A percentile compares a stretch with the other conserved stretches of the same genome.
These are phyloP conservation scores for Ogataea henricii DNA, from an alignment of 805 yeast genomes.

Conservation along the genomic window DNA sequence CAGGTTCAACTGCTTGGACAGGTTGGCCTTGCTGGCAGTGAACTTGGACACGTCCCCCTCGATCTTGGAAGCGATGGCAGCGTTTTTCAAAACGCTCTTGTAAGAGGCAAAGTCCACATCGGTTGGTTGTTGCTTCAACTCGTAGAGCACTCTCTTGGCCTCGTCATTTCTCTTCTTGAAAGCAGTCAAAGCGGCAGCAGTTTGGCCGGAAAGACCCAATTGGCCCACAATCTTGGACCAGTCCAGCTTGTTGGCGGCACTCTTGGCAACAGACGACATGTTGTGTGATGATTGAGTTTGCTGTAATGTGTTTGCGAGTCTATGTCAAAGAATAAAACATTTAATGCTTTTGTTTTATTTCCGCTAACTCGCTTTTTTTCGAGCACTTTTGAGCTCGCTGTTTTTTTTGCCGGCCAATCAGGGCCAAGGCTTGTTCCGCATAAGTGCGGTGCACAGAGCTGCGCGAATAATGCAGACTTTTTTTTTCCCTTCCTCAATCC, in stretches of 20 bases:
- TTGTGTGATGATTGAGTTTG: slow-evolving; percentile 5
- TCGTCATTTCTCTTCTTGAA: slow-evolving; percentile 99
- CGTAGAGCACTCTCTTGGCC: slow-evolving; percentile 80
- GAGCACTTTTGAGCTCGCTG: slow-evolving; percentile 10
- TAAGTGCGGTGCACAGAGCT: not conserved
- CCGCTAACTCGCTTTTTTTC: slow-evolving; percentile 10
- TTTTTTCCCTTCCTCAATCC: too few species aligned
- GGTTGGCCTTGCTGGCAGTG: slow-evolving; percentile 84
- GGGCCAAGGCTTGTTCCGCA: slow-evolving; percentile 9
- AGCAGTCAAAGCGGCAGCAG: slow-evolving; percentile 83
- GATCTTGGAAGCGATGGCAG: slow-evolving; percentile 73
- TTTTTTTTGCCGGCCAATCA: slow-evolving; percentile 18
- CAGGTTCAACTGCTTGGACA: slow-evolving; percentile 85
- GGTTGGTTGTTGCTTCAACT: slow-evolving; percentile 70
- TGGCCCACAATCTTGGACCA: slow-evolving; percentile 90
- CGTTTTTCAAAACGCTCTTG: slow-evolving; percentile 80
- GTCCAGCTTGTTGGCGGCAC: slow-evolving; percentile 85
- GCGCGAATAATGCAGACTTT: not conserved
- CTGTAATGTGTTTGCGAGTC: not conserved
- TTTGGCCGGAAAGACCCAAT: slow-evolving; percentile 89
- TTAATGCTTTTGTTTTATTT: not conserved
- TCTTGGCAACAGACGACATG: slow-evolving; percentile 40
- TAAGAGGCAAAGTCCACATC: slow-evolving; percentile 81
- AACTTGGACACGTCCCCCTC: slow-evolving; percentile 74
- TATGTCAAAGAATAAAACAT: not conserved